Evolutionary conservation across 2,329 filamentous ascomycete species (phyloP), one percentile per base, ranked within the genome.

Genomic region (Hypoxylon sp.): DNA sequence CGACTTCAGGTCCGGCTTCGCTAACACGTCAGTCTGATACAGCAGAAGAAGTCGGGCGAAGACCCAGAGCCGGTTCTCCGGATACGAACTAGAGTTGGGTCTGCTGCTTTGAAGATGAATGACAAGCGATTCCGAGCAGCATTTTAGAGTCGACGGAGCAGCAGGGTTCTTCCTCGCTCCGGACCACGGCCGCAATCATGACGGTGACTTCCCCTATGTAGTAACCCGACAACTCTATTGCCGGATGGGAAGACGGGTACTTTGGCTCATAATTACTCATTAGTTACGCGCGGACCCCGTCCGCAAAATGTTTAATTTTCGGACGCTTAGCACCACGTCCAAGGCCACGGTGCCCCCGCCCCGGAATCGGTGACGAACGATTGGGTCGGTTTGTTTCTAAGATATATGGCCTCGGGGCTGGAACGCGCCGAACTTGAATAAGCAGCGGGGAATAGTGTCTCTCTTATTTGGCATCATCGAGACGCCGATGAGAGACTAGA

Each of bases 291-390:
- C 42, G 38, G 20, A 21, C 35, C 37, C 24, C 31, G 41, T 26
- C 48, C 9, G 31, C 21, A 21, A n/a, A 42, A 53, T 24, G 21
- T 35, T 35, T 54, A 50, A n/a, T n/a, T 41, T 50, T 21, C 24
- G 20, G 20, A 41, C 17, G 23, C 20, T 37, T 17, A 21, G 27
- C n/a, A 50, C 60, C 56, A 41, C 31, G 31, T 3, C 56, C 60
- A 43, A 57, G 53, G 60, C 31, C 31, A 41, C 51, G 56, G 60
- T 33, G 13, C 41, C 26, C 18, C 15, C 15, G 41, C 35, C 51
- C 41, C 41, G 33, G 51, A 52, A 56, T 56, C n/a, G 35, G 51
- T 48, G 55, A 55, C 46, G 37, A 59, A 43, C 41, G 35, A 48
- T 15, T 48, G 49, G 48, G 35, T 37, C 31, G 17, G 8, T 9